phyloP scores from a whole-genome alignment of 2,329 filamentous ascomycete species.

The Aspergillus sp. region DNA sequence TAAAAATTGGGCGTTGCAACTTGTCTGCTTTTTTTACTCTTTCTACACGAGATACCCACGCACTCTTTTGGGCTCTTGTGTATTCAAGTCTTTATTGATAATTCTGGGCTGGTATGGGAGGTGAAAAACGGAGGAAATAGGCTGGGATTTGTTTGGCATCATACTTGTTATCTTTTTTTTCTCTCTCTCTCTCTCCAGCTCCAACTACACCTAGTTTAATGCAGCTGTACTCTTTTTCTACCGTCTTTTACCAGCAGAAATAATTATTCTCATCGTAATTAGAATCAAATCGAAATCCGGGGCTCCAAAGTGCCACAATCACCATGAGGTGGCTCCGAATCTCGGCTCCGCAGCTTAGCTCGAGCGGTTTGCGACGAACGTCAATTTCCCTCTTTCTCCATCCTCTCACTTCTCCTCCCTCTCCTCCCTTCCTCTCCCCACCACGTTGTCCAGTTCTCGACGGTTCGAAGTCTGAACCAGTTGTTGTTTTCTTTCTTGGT shows the following conservation, averaged over 20 bases:
- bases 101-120: too few relatives aligned
- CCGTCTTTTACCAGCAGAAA: too few relatives aligned
- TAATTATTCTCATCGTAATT: too few relatives aligned
- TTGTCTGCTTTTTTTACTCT: constrained; percentile 12
- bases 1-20: not conserved
- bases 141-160: too few relatives aligned
- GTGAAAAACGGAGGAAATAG: too few relatives aligned
- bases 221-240: too few relatives aligned
- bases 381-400: constrained; percentile 13
- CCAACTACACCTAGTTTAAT: too few relatives aligned
- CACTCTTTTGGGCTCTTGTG: not conserved
- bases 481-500: constrained; percentile 4
- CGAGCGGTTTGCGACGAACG: constrained; percentile 17
- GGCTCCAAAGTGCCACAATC: too few relatives aligned
- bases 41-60: not conserved
- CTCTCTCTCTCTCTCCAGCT: too few relatives aligned
- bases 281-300: too few relatives aligned
- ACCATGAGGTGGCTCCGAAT: constrained; percentile 1
- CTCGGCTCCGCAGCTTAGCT: constrained; percentile 11
- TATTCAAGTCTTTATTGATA: too few relatives aligned
- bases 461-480: constrained; percentile 1
- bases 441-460: constrained; percentile 14
- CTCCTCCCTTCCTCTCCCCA: constrained; percentile 10
- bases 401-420: constrained; percentile 9
- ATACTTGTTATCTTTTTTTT: too few relatives aligned